Evolutionary conservation across 345 rosid genomes (phyloP), one percentile per base, ranked within the genome.

Genomic region (Erodium maritimum): DNA sequence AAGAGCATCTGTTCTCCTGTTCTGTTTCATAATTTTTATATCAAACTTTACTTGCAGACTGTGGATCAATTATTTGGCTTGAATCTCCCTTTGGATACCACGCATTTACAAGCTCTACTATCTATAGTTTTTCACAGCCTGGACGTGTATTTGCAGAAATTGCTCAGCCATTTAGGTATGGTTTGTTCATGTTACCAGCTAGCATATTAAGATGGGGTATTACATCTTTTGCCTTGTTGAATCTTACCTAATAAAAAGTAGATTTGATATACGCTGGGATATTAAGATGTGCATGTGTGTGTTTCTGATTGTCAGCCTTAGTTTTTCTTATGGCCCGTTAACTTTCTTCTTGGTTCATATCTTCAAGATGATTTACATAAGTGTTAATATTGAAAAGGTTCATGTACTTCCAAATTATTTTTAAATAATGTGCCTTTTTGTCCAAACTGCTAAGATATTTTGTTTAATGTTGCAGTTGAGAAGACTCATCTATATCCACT

Each of bases 21-120:
- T 8, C 46, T 1, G 3, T 70, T 63, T 65, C 24, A 61, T 37
- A 34, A 59, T 23, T 55, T 61, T 64, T 42, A 21, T 59, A 46
- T 61, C 50, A 23, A 20, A 67, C 57, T 37, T 59, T 53, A 24
- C 54, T 59, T 78, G 84, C 95, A 93, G 99, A 86, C 96, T 13
- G 91, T 88, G 65, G 93, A 85, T 73, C 99, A 93, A 66, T 80
- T 86, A 50, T 88, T 88, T 76, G 89, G 82, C 70, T 75, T 90
- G 77, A 86, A 85, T 68, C 85, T 93, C 52, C 94, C 89, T 21
- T 69, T 93, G 85, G 86, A 93, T 72, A 70, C 86, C 33, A 86
- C 85, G 23, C 99, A 93, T 83, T 79, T 93, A 66, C 99, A 93
- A 76, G 96, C 96, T 57, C 86, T 93, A 50, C 87, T 93, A 60